Base-by-base conservation (phyloP, 768 basidiomycete species). In the Tulasnella sp. region DNA sequence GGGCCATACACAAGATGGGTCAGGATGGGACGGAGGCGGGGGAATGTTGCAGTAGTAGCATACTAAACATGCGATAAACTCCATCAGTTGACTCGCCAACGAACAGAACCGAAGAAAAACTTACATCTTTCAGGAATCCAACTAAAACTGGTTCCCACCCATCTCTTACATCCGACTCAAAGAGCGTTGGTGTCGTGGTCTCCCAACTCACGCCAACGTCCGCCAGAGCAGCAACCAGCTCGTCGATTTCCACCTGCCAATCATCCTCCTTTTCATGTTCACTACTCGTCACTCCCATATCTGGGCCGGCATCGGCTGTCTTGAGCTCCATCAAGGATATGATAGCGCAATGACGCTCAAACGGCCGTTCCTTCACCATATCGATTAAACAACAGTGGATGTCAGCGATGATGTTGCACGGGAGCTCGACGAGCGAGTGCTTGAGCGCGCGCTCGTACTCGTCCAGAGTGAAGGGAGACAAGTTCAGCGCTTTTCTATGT, bases 101-200 rank as follows among this genome's bases (percentile, higher is more conserved):
- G 42, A 45, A 53, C n/a, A 11, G 61, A 26, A 23, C 4, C 47
- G 29, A n/a, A 48, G 41, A 29, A 45, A 32, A 32, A 26, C 91
- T 65, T 66, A 95, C 93, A 70, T 95, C 86, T 76, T 88, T 88
- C 64, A 95, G 73, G 67, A 91, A 86, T 44, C 90, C 91, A 30
- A 93, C 76, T 21, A 96, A 76, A 15, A 89, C 86, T 64, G 92
- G 89, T 71, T 96, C 91, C 94, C 94, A 97, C 11, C 88, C 86
- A 65, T 83, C 80, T 45, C 92, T 81, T 24, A 81, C 79, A 66
- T 94, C 91, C 41, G 77, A 74, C 65, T 80, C 78, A 43, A 85
- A 78, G 63, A 90, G 71, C 26, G 86, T 84, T 3, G 86, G 78
- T 10, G 49, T 48, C 3, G 44, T 59, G 53, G 84, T 80, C 72